phyloP scores from a whole-genome alignment of 2,329 filamentous ascomycete genomes.

The Domatiomyces globalis region DNA sequence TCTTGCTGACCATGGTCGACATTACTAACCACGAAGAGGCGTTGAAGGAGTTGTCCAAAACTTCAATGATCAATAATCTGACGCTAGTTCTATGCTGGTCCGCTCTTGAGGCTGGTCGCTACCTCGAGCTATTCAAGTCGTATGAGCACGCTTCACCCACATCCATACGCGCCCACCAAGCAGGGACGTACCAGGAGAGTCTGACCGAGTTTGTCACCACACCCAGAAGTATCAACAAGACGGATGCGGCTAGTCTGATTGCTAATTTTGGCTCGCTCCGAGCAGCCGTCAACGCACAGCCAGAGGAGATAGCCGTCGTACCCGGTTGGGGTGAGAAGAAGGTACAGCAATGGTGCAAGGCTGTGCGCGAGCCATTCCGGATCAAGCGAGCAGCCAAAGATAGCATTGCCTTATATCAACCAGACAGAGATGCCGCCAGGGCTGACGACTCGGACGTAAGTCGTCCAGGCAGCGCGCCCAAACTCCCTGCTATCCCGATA shows the following conservation, averaged over 20 bases:
- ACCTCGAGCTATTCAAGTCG: slow-evolving; percentile 87
- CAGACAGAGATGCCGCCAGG: slow-evolving; percentile 5
- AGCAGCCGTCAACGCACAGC: slow-evolving; percentile 72
- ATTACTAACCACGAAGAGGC: slow-evolving; percentile 87
- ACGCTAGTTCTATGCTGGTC: slow-evolving; percentile 92
- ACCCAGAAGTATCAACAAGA: slow-evolving; percentile 82
- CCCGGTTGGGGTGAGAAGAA: slow-evolving; percentile 93
- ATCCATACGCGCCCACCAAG: slow-evolving; percentile 73
- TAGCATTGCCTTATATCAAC: slow-evolving; percentile 22
- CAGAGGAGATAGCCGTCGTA: slow-evolving; percentile 73
- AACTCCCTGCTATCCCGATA: slow-evolving; percentile 20
- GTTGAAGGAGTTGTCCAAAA: slow-evolving; percentile 81
- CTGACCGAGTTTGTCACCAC: slow-evolving; percentile 87
- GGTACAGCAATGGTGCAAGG: slow-evolving; percentile 68
- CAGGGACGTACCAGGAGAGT: slow-evolving; percentile 68
- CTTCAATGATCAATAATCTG: slow-evolving; percentile 79
- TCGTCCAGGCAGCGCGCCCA: slow-evolving; percentile 13
- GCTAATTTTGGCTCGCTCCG: slow-evolving; percentile 82
- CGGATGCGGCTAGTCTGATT: slow-evolving; percentile 79
- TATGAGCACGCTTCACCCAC: slow-evolving; percentile 75
- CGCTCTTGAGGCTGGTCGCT: slow-evolving; percentile 80
- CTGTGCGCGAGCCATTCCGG: slow-evolving; percentile 73
- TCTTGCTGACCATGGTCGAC: slow-evolving; percentile 84
- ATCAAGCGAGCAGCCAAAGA: slow-evolving; percentile 54
- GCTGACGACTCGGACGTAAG: slow-evolving; percentile 17